These are phyloP conservation scores for Aspergillus saccharolyticus DNA, from an alignment of 495 filamentous ascomycete genomes.

Conservation along the genomic window DNA sequence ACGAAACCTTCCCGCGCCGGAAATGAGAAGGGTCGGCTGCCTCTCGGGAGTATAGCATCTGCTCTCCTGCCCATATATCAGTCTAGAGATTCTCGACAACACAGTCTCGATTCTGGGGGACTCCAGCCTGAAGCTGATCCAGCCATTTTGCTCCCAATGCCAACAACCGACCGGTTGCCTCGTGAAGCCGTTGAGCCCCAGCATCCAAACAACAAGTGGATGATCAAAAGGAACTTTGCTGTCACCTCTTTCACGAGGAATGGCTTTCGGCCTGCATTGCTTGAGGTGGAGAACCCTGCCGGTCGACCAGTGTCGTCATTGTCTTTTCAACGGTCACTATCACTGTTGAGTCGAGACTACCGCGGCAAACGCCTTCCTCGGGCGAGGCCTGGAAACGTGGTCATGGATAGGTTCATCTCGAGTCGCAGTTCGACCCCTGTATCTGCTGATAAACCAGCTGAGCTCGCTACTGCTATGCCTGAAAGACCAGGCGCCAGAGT, in stretches of 20 bases:
- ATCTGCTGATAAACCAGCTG: background rate
- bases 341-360: conserved; percentile 23
- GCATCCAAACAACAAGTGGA: conserved; percentile 31
- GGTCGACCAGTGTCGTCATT: conserved; percentile 15
- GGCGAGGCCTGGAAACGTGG: conserved; percentile 20
- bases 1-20: background rate
- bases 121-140: conserved; percentile 1
- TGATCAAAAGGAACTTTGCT: conserved; percentile 31
- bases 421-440: conserved; percentile 11
- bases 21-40: background rate
- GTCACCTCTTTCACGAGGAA: conserved; percentile 34
- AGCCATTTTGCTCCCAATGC: background rate
- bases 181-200: conserved; percentile 13
- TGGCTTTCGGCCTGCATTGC: conserved; percentile 34
- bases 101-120: background rate
- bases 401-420: conserved; percentile 38
- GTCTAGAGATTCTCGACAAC: conserved; percentile 1
- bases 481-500: background rate
- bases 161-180: background rate
- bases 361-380: conserved; percentile 16
- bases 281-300: conserved; percentile 27
- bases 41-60: background rate
- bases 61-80: background rate
- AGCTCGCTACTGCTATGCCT: background rate
- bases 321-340: conserved; percentile 28